Evolutionary conservation across 139 green algal species (phyloP).

Genomic region (Monoraphidium neglectum): DNA sequence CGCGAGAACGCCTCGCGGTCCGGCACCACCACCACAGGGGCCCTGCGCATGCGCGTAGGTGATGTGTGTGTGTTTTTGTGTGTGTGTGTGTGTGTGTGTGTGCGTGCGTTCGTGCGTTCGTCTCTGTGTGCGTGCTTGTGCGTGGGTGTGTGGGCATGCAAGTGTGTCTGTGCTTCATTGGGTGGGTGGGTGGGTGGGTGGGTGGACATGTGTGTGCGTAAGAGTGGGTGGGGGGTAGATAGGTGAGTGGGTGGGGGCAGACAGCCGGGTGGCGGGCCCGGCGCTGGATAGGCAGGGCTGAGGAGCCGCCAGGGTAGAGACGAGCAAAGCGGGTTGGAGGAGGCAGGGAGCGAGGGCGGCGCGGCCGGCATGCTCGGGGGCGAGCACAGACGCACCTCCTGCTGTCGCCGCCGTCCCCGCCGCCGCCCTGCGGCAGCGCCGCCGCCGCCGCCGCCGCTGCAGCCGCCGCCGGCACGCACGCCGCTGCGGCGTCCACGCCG

Average conservation of each 20-base stretch:
- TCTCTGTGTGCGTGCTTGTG: not conserved
- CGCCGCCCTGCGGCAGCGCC: not conserved
- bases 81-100: not conserved
- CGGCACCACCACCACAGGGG: conserved; percentile 30
- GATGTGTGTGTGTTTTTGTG: no score
- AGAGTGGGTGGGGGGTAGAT: not conserved
- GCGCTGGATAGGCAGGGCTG: not conserved
- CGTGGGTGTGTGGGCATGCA: not conserved
- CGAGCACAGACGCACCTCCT: not conserved
- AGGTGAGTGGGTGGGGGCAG: not conserved
- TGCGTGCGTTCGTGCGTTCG: not conserved
- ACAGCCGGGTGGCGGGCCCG: not conserved
- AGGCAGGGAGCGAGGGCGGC: not conserved
- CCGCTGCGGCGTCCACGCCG: no score
- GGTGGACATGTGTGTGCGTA: not conserved
- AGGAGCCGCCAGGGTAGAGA: not conserved
- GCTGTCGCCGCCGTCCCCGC: not conserved
- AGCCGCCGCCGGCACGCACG: no score
- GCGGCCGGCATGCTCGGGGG: not conserved
- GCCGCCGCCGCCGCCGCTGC: no score
- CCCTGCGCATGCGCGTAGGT: no score
- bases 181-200: not conserved
- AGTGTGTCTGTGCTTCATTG: not conserved
- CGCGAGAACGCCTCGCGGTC: conserved; percentile 31
- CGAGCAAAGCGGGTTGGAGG: not conserved